phyloP scores from a whole-genome alignment of 2,329 filamentous ascomycete species.

The Fusarium brevicatenulatum region DNA sequence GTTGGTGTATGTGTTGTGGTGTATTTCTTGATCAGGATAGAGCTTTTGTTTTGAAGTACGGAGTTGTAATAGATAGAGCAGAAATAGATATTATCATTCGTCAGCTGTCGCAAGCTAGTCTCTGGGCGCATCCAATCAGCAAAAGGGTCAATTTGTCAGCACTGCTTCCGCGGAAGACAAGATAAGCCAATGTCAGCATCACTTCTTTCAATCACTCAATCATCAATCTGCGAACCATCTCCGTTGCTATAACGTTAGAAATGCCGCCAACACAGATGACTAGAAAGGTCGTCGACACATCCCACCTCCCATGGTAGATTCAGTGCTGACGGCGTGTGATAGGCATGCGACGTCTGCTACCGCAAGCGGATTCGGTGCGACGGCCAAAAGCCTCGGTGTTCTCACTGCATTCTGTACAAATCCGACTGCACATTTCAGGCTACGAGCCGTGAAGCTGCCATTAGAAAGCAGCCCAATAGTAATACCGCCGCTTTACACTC shows the following conservation, averaged over 20 bases:
- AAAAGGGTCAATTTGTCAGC: not conserved
- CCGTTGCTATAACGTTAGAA: fast-evolving
- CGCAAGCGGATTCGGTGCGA: constrained; percentile 31
- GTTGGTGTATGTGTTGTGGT: fast-evolving
- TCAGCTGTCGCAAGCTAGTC: fast-evolving
- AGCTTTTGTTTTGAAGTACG: too few species aligned
- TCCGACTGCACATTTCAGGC: constrained; percentile 3
- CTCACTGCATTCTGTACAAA: constrained; percentile 10
- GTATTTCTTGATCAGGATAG: fast-evolving
- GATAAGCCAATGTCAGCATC: not conserved
- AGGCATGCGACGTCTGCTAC: constrained; percentile 36
- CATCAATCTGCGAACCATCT: not conserved
- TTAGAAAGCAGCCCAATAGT: fast-evolving
- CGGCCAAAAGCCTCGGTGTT: constrained; percentile 13
- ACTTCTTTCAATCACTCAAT: too few species aligned
- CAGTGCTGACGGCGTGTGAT: not conserved
- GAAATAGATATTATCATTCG: not conserved
- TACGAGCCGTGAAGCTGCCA: not conserved
- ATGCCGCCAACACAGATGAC: not conserved
- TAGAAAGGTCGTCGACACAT: not conserved
- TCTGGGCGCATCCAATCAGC: fast-evolving
- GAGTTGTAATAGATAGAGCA: not conserved
- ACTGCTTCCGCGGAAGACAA: constrained; percentile 2
- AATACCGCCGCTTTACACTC: not conserved
- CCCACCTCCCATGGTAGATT: fast-evolving